A percentile compares a stretch with the other conserved stretches of the same genome.
phyloP scores from a whole-genome alignment of 2,329 filamentous ascomycete species.

The Fusarium annulatum region DNA sequence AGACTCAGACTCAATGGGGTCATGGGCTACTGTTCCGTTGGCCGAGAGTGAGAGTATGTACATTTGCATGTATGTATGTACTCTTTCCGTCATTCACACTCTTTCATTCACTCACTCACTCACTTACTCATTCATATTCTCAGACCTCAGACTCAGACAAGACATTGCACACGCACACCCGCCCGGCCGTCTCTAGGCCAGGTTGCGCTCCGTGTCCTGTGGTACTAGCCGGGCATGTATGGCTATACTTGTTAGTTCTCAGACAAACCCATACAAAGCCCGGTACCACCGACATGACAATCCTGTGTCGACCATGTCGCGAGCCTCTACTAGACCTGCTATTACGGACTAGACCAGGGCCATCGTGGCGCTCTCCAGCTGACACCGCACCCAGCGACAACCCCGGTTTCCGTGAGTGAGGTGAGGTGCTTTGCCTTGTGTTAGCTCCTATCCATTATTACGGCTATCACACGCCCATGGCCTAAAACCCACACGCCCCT shows the following conservation, averaged over 20 bases:
- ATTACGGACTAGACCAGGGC: conserved; percentile 39
- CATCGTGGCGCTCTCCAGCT: conserved; percentile 46
- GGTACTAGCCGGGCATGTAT: conserved; percentile 28
- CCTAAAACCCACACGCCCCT: conserved; percentile 14
- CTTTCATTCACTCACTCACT: conserved; percentile 34
- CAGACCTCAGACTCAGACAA: conserved; percentile 19
- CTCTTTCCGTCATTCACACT: neutral
- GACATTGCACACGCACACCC: conserved; percentile 40
- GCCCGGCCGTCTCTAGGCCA: conserved; percentile 32
- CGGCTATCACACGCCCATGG: neutral
- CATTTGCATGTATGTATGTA: neutral
- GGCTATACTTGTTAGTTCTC: conserved; percentile 19
- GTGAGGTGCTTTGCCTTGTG: conserved; percentile 36
- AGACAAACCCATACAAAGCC: conserved; percentile 18
- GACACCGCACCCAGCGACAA: conserved; percentile 41
- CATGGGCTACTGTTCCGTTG: conserved; percentile 42
- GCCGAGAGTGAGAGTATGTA: conserved; percentile 26
- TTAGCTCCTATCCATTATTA: conserved; percentile 17
- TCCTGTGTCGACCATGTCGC: conserved; percentile 25
- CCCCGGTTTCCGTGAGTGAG: conserved; percentile 36
- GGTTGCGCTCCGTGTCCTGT: conserved; percentile 32
- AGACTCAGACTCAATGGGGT: conserved; percentile 19
- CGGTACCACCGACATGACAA: conserved; percentile 28
- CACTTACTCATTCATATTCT: conserved; percentile 2
- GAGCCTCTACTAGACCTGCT: conserved; percentile 35